Evolutionary conservation across 306 rosid genomes (phyloP).

Genomic region (Senna siamea): DNA sequence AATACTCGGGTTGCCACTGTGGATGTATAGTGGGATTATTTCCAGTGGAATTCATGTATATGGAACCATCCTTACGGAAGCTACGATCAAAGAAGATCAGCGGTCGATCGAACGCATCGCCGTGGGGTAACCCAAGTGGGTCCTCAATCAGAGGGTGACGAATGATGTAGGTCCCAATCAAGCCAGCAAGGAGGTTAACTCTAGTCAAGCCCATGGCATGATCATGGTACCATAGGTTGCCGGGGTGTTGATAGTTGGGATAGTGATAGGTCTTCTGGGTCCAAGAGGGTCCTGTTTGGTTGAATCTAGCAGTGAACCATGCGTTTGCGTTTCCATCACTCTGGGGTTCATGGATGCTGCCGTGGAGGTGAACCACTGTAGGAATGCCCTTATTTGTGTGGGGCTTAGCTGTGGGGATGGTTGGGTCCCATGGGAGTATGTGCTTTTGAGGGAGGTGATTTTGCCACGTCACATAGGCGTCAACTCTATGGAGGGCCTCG

Average conservation of each 20-base stretch:
- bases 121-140: constrained; percentile 55
- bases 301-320: constrained; percentile 65
- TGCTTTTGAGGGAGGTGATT: constrained; percentile 73
- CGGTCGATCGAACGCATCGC: constrained; percentile 55
- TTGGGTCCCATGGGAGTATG: constrained; percentile 86
- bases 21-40: constrained; percentile 84
- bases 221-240: constrained; percentile 87
- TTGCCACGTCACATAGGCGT: constrained; percentile 67
- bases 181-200: constrained; percentile 73
- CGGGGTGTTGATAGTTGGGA: constrained; percentile 69
- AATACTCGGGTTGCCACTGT: constrained; percentile 60
- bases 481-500: constrained; percentile 57
- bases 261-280: constrained; percentile 52
- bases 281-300: constrained; percentile 62
- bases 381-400: constrained; percentile 56
- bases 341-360: constrained; percentile 61
- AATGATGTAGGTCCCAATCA: constrained; percentile 67
- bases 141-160: constrained; percentile 54
- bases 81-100: constrained; percentile 68
- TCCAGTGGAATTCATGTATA: constrained; percentile 72
- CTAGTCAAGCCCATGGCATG: constrained; percentile 86
- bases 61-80: constrained; percentile 66
- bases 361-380: constrained; percentile 85
- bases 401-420: constrained; percentile 65
- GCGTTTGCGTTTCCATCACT: constrained; percentile 74